Evolutionary conservation across 169 alveolate genomes (phyloP).

Genomic region (Blepharisma undulans): DNA sequence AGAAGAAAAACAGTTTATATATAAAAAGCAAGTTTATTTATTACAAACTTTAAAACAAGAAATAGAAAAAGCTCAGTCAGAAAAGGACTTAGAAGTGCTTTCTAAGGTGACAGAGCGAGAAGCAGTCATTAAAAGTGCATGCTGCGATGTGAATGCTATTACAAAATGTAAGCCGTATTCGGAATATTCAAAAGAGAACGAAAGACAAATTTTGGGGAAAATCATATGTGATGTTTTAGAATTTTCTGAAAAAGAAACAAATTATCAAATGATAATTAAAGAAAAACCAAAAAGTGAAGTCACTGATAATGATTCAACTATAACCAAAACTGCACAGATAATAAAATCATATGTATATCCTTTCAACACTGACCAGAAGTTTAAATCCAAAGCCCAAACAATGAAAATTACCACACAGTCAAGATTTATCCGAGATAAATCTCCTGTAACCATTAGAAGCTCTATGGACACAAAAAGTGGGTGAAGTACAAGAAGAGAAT

Average conservation of each 20-base stretch:
- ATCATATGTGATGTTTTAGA: background rate
- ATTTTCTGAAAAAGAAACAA: background rate
- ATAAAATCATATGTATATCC: background rate
- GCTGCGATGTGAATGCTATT: background rate
- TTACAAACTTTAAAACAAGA: background rate
- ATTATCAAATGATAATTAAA: background rate
- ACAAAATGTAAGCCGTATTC: background rate
- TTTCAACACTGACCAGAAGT: background rate
- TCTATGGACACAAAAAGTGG: background rate
- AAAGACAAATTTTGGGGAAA: background rate
- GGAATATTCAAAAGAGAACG: background rate
- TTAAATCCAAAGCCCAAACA: background rate
- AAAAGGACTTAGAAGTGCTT: conserved; percentile 16
- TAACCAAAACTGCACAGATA: background rate
- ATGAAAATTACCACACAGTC: background rate
- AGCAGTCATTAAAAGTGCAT: background rate
- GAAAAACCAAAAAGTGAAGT: background rate
- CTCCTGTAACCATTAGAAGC: background rate
- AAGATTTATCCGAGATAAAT: background rate
- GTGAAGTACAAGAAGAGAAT: background rate
- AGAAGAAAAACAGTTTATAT: background rate
- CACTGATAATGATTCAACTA: background rate
- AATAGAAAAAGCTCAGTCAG: background rate
- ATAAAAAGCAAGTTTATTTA: background rate
- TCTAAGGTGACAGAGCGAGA: background rate